Base-by-base conservation (phyloP, 805 yeast genomes). In the Barnettozyma botsteinii region DNA sequence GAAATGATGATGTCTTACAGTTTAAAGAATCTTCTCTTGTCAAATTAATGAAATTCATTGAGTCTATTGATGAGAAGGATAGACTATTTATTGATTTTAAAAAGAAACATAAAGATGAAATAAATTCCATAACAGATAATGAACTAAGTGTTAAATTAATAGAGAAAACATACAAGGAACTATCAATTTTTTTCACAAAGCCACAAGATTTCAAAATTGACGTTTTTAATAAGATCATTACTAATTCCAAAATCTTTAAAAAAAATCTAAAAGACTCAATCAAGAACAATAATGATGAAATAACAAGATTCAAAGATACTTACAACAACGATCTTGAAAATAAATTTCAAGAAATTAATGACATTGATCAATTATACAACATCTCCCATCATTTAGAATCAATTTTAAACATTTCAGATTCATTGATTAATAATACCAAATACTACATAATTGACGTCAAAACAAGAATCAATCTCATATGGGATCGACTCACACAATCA, bases 21-120 rank as follows among this genome's bases (percentile, higher is more conserved):
- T 4, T n/a, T 4, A 22, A 21, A 13, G 45, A 40, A 9, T 14
- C 31, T 5, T 48, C 50, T 10, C 49, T 53, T 24, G 52, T 48
- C 1, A 38, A 47, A 38, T 67, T 52, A 34, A 47, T 61, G 30
- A 47, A 45, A 14, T 55, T 64, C 15, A 38, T 69, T 5, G 55
- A 56, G 14, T 30, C 40, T 3, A 52, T 48, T 34, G 5, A 18
- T 12, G 47, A 52, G 10, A 52, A 55, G 18, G 57, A 53, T n/a
- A 42, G 57, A 24, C 57, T 63, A 26, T 71, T 61, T 39, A 46
- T 59, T 6, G 70, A 66, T 39, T 70, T 70, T 49, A 66, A 65
- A 39, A 60, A 68, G 10, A 53, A 59, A 34, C 46, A 53, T 48
- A 49, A 63, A 11, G 53, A 52, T 6, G 56, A 57, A 15, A 50